phyloP scores from a whole-genome alignment of 202 grass and related monocot genomes.

The Zoysia matrella region DNA sequence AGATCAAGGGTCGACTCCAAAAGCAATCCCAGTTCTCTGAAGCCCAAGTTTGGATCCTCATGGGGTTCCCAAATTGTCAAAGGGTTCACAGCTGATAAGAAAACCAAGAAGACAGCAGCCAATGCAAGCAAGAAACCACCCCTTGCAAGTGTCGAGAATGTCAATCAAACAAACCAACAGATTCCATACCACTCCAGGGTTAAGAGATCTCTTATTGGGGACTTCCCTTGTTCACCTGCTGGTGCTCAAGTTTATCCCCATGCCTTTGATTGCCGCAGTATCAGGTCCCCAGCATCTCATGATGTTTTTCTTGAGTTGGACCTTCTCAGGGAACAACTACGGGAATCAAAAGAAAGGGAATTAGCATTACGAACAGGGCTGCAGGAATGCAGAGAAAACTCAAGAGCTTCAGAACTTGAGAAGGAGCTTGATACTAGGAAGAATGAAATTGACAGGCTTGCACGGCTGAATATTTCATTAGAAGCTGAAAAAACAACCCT shows the following conservation, averaged over 20 bases:
- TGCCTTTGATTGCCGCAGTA: conserved; percentile 74
- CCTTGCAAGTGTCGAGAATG: conserved; percentile 53
- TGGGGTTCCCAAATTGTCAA: conserved; percentile 99
- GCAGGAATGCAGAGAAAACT: conserved; percentile 71
- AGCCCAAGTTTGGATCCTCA: conserved; percentile 85
- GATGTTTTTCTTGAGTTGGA: conserved; percentile 96
- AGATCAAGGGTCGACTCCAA: conserved; percentile 71
- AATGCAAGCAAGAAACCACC: conserved; percentile 76
- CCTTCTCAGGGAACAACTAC: conserved; percentile 81
- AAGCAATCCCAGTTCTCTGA: conserved; percentile 60
- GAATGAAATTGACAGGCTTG: conserved; percentile 68
- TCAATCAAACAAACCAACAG: conserved; percentile 56
- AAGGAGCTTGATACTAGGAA: conserved; percentile 76
- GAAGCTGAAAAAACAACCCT: conserved; percentile 79
- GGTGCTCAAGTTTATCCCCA: conserved; percentile 92
- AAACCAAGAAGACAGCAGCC: conserved; percentile 70
- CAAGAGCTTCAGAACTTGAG: conserved; percentile 80
- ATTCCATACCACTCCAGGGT: conserved; percentile 78
- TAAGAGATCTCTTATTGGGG: conserved; percentile 88
- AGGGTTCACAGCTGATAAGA: conserved; percentile 91
- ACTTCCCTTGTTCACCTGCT: conserved; percentile 85
- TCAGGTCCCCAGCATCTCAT: conserved; percentile 83
- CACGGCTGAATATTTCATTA: conserved; percentile 53
- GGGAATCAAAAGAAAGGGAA: conserved; percentile 93
- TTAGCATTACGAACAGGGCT: conserved; percentile 70